Conservation (phyloP, 306 rosid genomes). For the Abrus pulchellus region DNA sequence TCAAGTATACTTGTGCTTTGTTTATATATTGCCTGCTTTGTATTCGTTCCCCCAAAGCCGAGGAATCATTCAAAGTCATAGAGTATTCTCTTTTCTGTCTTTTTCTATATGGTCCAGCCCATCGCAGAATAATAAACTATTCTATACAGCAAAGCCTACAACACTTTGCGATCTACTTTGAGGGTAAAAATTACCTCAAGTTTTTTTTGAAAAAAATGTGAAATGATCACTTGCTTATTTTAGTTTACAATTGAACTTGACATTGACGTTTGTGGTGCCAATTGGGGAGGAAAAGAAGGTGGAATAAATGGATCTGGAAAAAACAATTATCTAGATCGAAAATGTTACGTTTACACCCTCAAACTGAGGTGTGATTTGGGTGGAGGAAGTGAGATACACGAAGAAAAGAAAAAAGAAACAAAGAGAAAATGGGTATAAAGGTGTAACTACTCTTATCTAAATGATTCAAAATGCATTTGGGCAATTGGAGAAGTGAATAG, state of each 20-base stretch:
- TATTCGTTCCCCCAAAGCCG: background rate
- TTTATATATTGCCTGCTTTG: conserved; percentile 10
- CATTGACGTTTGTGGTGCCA: background rate
- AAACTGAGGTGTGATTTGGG: no score
- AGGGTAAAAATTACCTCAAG: background rate
- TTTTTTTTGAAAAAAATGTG: background rate
- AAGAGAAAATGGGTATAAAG: no score
- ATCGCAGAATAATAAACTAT: conserved; percentile 9
- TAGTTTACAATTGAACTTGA: background rate
- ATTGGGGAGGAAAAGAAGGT: background rate
- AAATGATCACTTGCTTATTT: background rate
- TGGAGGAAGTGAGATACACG: no score
- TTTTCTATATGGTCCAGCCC: conserved; percentile 20
- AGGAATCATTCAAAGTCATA: conserved; percentile 39
- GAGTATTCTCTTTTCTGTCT: background rate
- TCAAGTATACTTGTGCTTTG: conserved; percentile 15
- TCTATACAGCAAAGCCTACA: conserved; percentile 19
- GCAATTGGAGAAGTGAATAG: conserved; percentile 38
- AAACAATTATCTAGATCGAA: no score
- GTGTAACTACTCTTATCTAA: background rate
- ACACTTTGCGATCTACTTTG: background rate
- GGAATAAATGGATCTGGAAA: conserved; percentile 1
- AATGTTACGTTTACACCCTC: no score
- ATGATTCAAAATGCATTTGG: conserved; percentile 7
- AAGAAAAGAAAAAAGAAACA: no score